Base-by-base conservation (phyloP, 768 basidiomycete species). In the Leucosporidium scottii region DNA sequence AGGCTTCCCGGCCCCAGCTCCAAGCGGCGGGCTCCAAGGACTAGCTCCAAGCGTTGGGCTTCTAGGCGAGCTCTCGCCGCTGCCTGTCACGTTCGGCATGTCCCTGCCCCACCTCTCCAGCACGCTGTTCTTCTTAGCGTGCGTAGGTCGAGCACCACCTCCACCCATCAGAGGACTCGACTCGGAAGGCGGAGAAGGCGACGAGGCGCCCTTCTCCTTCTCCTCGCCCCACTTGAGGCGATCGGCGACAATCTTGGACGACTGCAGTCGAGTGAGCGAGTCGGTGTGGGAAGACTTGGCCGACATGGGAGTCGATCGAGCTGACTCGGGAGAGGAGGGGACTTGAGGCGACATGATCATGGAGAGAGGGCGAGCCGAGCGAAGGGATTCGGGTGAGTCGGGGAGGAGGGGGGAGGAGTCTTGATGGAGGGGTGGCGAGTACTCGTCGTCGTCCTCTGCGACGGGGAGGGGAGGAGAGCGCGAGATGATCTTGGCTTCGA, bases 401-500 rank as follows among this genome's bases (percentile, higher is more conserved):
- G 62, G 62, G n/a, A 59, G 53, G 27, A 31, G 53, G 20, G 50
- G n/a, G 53, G 39, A 18, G 28, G 34, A 5, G 15, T 44, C 39
- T 44, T 44, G 39, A 13, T 15, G 39, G 15, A 44, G 39, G 39
- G 39, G 39, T 8, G 39, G 39, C 39, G 39, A 44, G 39, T 44
- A 44, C 39, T 44, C 39, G 39, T 44, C 39, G 13, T 44, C 39
- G 39, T 44, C 39, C 13, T 44, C 39, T 10, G 39, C 39, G 8
- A 44, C 39, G 8, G 39, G 39, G 15, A 44, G 39, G 0, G 65
- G 66, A 1, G 59, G 51, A 0, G 61, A 36, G 28, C 66, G 63
- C 48, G 65, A 64, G 39, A 70, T 34, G 54, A 64, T 25, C 34
- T 70, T 70, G 15, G 69, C 62, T 54, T 70, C 69, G 65, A 70